Base-by-base conservation (phyloP, 129 eudicot species). In the Sambucus nigra region DNA sequence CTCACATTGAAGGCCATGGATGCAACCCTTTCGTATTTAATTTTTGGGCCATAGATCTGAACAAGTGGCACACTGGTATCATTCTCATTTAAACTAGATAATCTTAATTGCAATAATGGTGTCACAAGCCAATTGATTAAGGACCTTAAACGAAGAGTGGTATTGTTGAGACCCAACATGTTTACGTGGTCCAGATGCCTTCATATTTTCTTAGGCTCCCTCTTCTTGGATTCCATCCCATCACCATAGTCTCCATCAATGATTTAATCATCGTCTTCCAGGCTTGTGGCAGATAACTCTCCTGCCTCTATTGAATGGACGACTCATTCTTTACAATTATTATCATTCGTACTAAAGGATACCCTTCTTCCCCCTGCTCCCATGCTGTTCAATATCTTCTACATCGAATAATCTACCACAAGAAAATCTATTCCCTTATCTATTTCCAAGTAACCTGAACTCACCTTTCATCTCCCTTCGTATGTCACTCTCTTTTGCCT, bases 151-250 rank as follows among this genome's bases (percentile, higher is more conserved):
- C 77, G 21, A 20, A 72, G 47, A 5, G 72, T 64, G 3, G n/a
- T n/a, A n/a, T n/a, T n/a, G n/a, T n/a, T n/a, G n/a, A n/a, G n/a
- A n/a, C n/a, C n/a, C n/a, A n/a, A 71, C 71, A 65, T 52, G 68
- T 72, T 72, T 46, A 72, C 72, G 41, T 72, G 72, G 53, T 72
- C 72, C 25, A 72, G 72, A 72, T 72, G 77, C 59, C 67, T 65
- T 40, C 72, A 72, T 17, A 15, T 58, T 65, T 65, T 71, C 32
- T 71, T 71, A 1, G 76, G 76, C 32, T 71, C 76, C 12, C 71
- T 52, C 61, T 67, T n/a, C n/a, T n/a, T n/a, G n/a, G n/a, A n/a
- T n/a, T n/a, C n/a, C n/a, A n/a, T n/a, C n/a, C n/a, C n/a, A 48
- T 59, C 76, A 8, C 57, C 45, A 59, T 65, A 71, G 38, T 71